These are phyloP conservation scores for Claviceps humidiphila DNA, from an alignment of 2,329 filamentous ascomycete genomes.

Conservation along the genomic window DNA sequence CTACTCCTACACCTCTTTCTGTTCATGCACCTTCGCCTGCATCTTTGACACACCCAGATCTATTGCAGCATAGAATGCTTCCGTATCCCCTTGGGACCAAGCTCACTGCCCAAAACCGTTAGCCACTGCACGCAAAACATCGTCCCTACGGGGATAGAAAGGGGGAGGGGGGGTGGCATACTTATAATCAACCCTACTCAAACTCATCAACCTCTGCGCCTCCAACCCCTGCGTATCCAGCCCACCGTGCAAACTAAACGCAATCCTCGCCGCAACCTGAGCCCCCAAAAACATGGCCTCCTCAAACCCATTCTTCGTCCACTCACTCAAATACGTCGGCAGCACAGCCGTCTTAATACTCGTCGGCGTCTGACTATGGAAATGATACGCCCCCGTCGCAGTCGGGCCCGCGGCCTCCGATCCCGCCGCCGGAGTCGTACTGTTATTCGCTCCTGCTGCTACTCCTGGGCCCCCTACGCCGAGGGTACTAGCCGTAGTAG, in stretches of 20 bases:
- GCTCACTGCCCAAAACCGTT: conserved; percentile 25
- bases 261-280: conserved; percentile 61
- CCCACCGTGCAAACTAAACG: conserved; percentile 44
- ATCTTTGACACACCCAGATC: neutral
- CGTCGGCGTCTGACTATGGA: conserved; percentile 62
- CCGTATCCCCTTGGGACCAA: conserved; percentile 40
- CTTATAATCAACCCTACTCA: conserved; percentile 49
- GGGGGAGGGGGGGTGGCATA: conserved; percentile 21
- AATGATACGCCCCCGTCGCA: conserved; percentile 29
- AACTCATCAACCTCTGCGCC: conserved; percentile 40
- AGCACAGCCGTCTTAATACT: conserved; percentile 66
- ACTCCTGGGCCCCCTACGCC: conserved; percentile 30
- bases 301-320: conserved; percentile 69
- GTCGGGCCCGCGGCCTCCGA: conserved; percentile 24
- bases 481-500: conserved; percentile 58
- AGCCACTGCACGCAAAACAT: neutral
- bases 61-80: conserved; percentile 38
- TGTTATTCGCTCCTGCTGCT: conserved; percentile 20
- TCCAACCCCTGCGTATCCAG: conserved; percentile 38
- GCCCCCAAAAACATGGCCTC: conserved; percentile 79
- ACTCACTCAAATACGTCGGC: conserved; percentile 80
- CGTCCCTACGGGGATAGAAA: neutral
- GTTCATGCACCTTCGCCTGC: neutral
- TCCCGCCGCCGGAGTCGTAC: conserved; percentile 26
- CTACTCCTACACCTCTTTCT: neutral